Conservation (phyloP, 78 protist genomes). For the slime mould (Dictyostelium discoideum) region DNA sequence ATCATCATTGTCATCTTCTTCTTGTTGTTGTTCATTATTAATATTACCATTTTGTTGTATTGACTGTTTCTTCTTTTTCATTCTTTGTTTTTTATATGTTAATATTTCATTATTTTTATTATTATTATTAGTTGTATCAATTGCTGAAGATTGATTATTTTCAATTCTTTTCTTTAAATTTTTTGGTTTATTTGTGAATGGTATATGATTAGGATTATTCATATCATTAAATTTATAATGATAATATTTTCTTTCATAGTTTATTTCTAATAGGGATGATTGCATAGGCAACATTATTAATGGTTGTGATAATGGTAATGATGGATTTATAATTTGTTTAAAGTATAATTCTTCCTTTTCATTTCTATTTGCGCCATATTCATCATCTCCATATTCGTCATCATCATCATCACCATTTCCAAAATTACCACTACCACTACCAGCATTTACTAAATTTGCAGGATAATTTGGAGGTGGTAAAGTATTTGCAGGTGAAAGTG, state of each 20-base stretch:
- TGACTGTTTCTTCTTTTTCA: not conserved
- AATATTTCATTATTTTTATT: not conserved
- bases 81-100: not conserved
- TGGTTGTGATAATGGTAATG: not conserved
- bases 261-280: constrained; percentile 15
- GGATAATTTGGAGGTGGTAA: not conserved
- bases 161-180: not conserved
- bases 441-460: not conserved
- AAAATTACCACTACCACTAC: not conserved
- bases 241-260: constrained; percentile 40
- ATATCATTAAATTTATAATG: constrained; percentile 55
- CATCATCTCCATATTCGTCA: not conserved
- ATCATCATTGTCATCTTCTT: not conserved
- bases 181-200: constrained; percentile 38
- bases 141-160: not conserved
- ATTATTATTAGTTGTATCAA: not conserved
- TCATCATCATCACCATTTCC: not conserved
- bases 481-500: not conserved
- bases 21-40: not conserved
- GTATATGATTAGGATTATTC: constrained; percentile 53
- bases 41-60: not conserved
- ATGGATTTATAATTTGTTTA: constrained; percentile 10
- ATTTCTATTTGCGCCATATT: not conserved
- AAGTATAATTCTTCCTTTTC: not conserved
- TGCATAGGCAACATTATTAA: not conserved